Evolutionary conservation across 495 filamentous ascomycete genomes (phyloP).

Genomic region (Xanthoparmelia taractica): DNA sequence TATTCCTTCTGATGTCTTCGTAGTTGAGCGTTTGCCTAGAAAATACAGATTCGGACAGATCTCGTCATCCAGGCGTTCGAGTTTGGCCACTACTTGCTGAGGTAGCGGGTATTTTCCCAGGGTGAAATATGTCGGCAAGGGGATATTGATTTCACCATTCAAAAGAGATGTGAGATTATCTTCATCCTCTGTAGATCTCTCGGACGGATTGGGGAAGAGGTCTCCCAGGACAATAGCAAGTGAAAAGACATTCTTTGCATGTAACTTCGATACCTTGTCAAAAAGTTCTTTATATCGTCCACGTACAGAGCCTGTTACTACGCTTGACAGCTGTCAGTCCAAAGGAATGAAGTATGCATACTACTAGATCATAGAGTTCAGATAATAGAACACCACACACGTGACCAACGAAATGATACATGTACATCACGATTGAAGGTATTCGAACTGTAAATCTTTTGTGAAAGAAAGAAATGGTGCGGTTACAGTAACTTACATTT

Average conservation of each 20-base stretch:
- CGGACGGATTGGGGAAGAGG: conserved; percentile 50
- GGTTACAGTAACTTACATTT: conserved; percentile 50
- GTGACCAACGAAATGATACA: too few relatives aligned
- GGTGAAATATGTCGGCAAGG: conserved; percentile 81
- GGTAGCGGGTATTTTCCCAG: conserved; percentile 65
- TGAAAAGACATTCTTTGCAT: conserved; percentile 76
- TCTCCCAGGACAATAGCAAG: conserved; percentile 79
- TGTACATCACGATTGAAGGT: background rate
- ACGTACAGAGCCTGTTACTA: conserved; percentile 72
- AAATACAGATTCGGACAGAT: conserved; percentile 82
- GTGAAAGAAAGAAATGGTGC: background rate
- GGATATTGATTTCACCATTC: conserved; percentile 58
- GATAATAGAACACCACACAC: too few relatives aligned
- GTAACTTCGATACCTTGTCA: conserved; percentile 66
- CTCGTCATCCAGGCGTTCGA: conserved; percentile 67
- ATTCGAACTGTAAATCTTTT: background rate
- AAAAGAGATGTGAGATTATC: conserved; percentile 58
- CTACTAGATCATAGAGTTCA: too few relatives aligned
- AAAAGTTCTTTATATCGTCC: conserved; percentile 67
- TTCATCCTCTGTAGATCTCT: conserved; percentile 42
- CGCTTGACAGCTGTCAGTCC: conserved; percentile 38
- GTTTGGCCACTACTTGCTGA: conserved; percentile 54
- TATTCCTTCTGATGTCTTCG: conserved; percentile 85
- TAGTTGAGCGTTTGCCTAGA: conserved; percentile 72
- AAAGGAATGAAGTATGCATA: background rate